Evolutionary conservation across 2,329 filamentous ascomycete genomes (phyloP).

Genomic region (Chlorencoelia australis): DNA sequence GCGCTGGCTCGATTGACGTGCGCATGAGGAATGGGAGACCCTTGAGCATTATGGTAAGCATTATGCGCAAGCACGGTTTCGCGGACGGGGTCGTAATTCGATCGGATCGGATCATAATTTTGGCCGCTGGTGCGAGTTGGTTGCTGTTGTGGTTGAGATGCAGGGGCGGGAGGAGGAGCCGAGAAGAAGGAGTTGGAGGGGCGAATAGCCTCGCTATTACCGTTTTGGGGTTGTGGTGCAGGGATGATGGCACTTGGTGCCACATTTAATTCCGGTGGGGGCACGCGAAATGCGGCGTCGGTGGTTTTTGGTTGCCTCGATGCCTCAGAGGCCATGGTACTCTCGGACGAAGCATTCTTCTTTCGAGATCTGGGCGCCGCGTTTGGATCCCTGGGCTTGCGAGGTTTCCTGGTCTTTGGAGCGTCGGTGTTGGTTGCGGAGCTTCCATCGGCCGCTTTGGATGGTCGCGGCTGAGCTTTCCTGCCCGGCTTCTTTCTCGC

Average conservation of each 20-base stretch:
- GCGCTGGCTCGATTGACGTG: slow-evolving; percentile 63
- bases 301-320: slow-evolving; percentile 5
- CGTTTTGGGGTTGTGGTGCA: slow-evolving; percentile 22
- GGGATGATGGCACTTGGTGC: slow-evolving; percentile 2
- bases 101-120: slow-evolving; percentile 81
- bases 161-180: slow-evolving; percentile 12
- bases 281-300: slow-evolving; percentile 9
- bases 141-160: slow-evolving; percentile 27
- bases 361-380: slow-evolving; percentile 46
- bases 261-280: slow-evolving; percentile 5
- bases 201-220: slow-evolving; percentile 32
- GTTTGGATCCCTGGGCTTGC: slow-evolving; percentile 51
- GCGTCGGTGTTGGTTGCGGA: slow-evolving; percentile 33
- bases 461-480: slow-evolving; percentile 53
- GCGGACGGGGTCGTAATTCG: slow-evolving; percentile 55
- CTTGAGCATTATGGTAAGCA: slow-evolving; percentile 36
- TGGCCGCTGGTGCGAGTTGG: slow-evolving; percentile 60
- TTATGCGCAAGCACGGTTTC: slow-evolving; percentile 43
- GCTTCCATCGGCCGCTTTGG: slow-evolving; percentile 29
- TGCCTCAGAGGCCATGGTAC: slow-evolving; percentile 7
- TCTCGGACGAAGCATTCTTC: slow-evolving; percentile 33
- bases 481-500: slow-evolving; percentile 52
- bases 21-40: slow-evolving; percentile 35
- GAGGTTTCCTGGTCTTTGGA: slow-evolving; percentile 37
- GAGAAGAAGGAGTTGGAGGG: slow-evolving; percentile 24